These are phyloP conservation scores for Aureoboletus auriporus DNA, from an alignment of 768 basidiomycete species.

Conservation along the genomic window DNA sequence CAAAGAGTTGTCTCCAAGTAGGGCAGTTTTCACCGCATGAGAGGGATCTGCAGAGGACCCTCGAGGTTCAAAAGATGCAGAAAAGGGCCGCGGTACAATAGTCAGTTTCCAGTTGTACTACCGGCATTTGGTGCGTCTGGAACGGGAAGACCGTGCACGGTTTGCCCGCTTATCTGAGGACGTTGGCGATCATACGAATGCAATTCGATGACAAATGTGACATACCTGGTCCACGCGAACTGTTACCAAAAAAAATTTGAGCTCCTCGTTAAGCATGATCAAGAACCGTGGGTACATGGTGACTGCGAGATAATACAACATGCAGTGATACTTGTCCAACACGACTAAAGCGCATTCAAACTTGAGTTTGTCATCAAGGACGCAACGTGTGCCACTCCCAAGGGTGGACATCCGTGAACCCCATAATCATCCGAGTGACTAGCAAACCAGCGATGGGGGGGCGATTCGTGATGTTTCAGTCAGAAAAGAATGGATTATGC, in stretches of 20 bases:
- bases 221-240: slow-evolving; percentile 90
- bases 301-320: slow-evolving; percentile 92
- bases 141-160: slow-evolving; percentile 95
- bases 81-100: too few species aligned
- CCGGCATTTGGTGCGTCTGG: slow-evolving; percentile 97
- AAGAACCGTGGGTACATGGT: slow-evolving; percentile 99
- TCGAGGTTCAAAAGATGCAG: too few species aligned
- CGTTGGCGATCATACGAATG: slow-evolving; percentile 54
- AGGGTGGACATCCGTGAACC: slow-evolving; percentile 89
- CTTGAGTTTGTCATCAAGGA: background rate
- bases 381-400: slow-evolving; percentile 61
- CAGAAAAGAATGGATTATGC: slow-evolving; percentile 94
- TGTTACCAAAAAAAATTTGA: slow-evolving; percentile 81
- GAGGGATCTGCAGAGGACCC: too few species aligned
- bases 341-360: slow-evolving; percentile 53
- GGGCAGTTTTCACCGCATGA: too few species aligned
- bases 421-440: slow-evolving; percentile 79
- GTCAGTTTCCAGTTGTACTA: too few species aligned
- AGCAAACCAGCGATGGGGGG: slow-evolving; percentile 88
- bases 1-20: too few species aligned
- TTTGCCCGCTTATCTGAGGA: slow-evolving; percentile 97
- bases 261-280: slow-evolving; percentile 92
- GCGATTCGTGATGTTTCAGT: slow-evolving; percentile 85
- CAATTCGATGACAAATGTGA: background rate
- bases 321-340: slow-evolving; percentile 96